These are phyloP conservation scores for Stagonosporopsis chrysanthemi DNA, from an alignment of 2,329 filamentous ascomycete genomes.

Conservation along the genomic window DNA sequence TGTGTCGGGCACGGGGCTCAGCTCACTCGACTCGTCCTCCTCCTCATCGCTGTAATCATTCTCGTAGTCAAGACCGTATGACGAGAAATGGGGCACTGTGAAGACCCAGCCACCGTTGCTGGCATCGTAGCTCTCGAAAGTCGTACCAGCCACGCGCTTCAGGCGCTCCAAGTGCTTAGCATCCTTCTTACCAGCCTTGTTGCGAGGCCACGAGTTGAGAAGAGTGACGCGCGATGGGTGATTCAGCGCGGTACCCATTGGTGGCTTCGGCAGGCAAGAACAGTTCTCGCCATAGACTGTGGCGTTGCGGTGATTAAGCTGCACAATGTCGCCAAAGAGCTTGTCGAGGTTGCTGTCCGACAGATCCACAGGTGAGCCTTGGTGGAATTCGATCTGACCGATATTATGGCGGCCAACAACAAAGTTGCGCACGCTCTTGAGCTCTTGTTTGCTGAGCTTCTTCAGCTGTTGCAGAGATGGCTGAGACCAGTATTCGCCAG, in stretches of 20 bases:
- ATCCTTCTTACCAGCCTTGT: constrained; percentile 70
- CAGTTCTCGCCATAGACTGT: constrained; percentile 77
- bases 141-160: constrained; percentile 78
- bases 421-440: constrained; percentile 76
- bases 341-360: constrained; percentile 79
- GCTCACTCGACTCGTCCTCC: constrained; percentile 49
- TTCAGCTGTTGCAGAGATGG: constrained; percentile 78
- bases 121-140: constrained; percentile 80
- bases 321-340: constrained; percentile 78
- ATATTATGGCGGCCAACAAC: constrained; percentile 83
- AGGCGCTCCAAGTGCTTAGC: constrained; percentile 85
- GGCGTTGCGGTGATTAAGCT: constrained; percentile 77
- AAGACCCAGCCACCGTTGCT: constrained; percentile 90
- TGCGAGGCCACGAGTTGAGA: constrained; percentile 90
- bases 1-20: constrained; percentile 56
- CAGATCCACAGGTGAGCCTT: constrained; percentile 70
- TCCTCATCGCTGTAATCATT: constrained; percentile 70
- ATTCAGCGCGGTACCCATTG: constrained; percentile 86
- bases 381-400: constrained; percentile 79
- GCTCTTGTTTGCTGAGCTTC: constrained; percentile 80
- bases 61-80: constrained; percentile 82
- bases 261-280: constrained; percentile 70
- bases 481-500: constrained; percentile 86
- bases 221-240: constrained; percentile 88
- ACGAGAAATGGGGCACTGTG: constrained; percentile 94